Evolutionary conservation across 148 eudicot genomes (phyloP).

Genomic region (Fallopia convolvulus): DNA sequence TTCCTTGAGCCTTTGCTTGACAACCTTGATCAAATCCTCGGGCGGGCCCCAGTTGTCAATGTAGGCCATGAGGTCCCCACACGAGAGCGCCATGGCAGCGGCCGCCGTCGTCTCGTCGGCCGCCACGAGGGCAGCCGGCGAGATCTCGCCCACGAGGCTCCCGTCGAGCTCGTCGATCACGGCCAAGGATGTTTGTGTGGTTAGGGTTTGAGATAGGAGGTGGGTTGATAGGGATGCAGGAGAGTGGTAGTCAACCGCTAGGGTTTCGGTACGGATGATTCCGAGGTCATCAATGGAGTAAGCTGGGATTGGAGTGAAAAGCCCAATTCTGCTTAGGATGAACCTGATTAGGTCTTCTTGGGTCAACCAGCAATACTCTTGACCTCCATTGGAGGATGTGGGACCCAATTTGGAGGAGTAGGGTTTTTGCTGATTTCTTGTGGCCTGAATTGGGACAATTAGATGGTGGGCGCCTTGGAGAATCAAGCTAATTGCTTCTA

Average conservation of each 20-base stretch:
- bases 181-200: constrained; percentile 53
- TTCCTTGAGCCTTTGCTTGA: constrained; percentile 47
- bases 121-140: constrained; percentile 58
- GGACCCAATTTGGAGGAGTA: constrained; percentile 13
- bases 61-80: constrained; percentile 80
- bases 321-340: constrained; percentile 57
- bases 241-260: constrained; percentile 41
- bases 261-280: constrained; percentile 38
- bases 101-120: constrained; percentile 57
- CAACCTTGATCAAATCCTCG: constrained; percentile 49
- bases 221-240: constrained; percentile 41
- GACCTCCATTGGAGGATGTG: constrained; percentile 26
- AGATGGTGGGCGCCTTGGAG: constrained; percentile 70
- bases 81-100: constrained; percentile 53
- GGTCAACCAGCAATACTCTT: constrained; percentile 74
- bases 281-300: constrained; percentile 50
- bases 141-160: constrained; percentile 58
- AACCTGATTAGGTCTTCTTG: constrained; percentile 75
- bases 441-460: constrained; percentile 59
- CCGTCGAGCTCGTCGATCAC: constrained; percentile 49
- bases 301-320: constrained; percentile 53
- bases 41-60: constrained; percentile 79
- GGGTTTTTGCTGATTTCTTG: constrained; percentile 12
- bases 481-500: constrained; percentile 58
- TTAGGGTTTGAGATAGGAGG: constrained; percentile 37